Percentiles rank a stretch among this genome's conserved stretches.
phyloP scores from a whole-genome alignment of 192 early-diverging fungal species.

The Lobosporangium transversale region DNA sequence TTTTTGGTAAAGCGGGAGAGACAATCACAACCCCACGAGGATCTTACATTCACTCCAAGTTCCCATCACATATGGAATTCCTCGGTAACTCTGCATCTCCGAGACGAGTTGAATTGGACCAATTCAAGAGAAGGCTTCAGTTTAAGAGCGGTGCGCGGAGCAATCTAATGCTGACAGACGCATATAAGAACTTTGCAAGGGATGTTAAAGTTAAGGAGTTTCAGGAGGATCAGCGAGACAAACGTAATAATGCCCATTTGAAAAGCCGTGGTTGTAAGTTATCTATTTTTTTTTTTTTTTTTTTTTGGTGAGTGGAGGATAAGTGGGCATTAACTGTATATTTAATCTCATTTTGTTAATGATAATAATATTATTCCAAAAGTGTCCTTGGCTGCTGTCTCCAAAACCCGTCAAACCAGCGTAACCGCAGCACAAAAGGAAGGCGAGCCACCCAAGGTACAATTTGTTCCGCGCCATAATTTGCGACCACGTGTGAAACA shows the following conservation, averaged over 20 bases:
- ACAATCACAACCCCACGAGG: conserved; percentile 43
- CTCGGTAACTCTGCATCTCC: conserved; percentile 4
- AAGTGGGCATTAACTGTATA: neutral
- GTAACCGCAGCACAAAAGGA: conserved; percentile 2
- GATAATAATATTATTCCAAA: neutral
- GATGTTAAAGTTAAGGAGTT: conserved; percentile 37
- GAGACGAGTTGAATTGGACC: conserved; percentile 25
- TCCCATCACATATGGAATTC: conserved; percentile 12
- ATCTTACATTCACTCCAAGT: conserved; percentile 35
- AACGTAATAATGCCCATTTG: conserved; percentile 24
- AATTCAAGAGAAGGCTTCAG: conserved; percentile 46
- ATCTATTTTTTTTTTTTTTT: too few species aligned
- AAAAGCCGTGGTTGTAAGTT: conserved; percentile 49
- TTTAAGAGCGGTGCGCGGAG: conserved; percentile 35
- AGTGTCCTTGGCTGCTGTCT: conserved; percentile 46
- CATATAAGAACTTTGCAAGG: conserved; percentile 22
- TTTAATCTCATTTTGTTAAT: neutral
- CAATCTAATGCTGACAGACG: conserved; percentile 26
- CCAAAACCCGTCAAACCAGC: conserved; percentile 35
- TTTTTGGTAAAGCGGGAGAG: too few species aligned
- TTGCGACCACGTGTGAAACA: conserved; percentile 19
- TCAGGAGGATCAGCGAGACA: conserved; percentile 34
- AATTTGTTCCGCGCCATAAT: conserved; percentile 36
- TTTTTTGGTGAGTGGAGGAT: too few species aligned
- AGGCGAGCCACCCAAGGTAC: conserved; percentile 29